Evolutionary conservation across 2,329 filamentous ascomycete species (phyloP), one percentile per base, ranked within the genome.

Genomic region (Didymosphaeria variabile): DNA sequence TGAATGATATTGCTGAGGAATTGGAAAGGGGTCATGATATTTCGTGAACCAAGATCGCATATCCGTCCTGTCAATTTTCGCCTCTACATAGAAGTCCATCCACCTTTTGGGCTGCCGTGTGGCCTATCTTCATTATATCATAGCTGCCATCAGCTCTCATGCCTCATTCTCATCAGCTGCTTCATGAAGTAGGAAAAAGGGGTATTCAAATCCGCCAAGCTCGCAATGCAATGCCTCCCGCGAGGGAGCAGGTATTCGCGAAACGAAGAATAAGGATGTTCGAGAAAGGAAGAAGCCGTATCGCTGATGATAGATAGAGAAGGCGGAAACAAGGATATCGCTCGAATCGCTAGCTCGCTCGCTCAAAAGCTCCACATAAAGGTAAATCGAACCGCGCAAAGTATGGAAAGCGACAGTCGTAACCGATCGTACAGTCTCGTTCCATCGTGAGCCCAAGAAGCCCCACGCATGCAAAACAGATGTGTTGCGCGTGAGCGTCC

Each of bases 401-500:
- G 50, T 57, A 61, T 21, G 53, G 15, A 51, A 59, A 56, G 51
- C 50, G 58, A 59, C 55, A 60, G 42, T 50, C 57, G 42, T 62
- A 64, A 50, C 67, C 61, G 50, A 80, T 74, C 67, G 62, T 73
- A 69, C 69, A 69, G 53, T 66, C 65, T 68, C 67, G 51, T 64
- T 64, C 60, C 63, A 42, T 62, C 62, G 62, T 68, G 66, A 64
- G 55, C 62, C 60, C 49, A 34, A 49, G 51, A 52, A 53, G 58
- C 52, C 65, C 62, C 68, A 70, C 67, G 65, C 69, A 70, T 73
- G 67, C 64, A 64, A 67, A 65, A 56, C 53, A 53, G 58, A 64
- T 67, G 67, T 65, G 53, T 55, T 68, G 68, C 74, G 74, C 74
- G 74, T 74, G 74, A 78, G 75, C 74, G 68, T 72, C 69, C 71